These are phyloP conservation scores for Lentinula novae-zelandiae DNA, from an alignment of 1,284 basidiomycete genomes.

Conservation along the genomic window DNA sequence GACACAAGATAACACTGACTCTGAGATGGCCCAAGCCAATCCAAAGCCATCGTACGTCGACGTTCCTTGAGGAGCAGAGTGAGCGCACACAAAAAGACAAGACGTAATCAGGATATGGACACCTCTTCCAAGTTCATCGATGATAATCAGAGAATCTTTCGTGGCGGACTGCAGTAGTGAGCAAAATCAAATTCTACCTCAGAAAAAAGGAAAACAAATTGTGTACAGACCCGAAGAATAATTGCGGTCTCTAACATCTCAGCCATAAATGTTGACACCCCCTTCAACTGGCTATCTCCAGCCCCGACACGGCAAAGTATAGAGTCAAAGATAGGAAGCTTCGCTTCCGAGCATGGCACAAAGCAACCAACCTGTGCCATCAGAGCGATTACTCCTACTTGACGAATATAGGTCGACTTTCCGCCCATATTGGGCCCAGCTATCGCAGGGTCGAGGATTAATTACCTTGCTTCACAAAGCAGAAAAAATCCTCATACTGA, in stretches of 20 bases:
- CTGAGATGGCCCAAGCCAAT: slow-evolving; percentile 97
- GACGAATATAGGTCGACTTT: slow-evolving; percentile 91
- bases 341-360: slow-evolving; percentile 86
- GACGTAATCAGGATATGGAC: background rate
- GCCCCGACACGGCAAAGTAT: slow-evolving; percentile 96
- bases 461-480: background rate
- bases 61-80: slow-evolving; percentile 54
- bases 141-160: slow-evolving; percentile 92
- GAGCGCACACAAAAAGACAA: background rate
- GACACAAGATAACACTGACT: slow-evolving; percentile 43
- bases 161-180: slow-evolving; percentile 69
- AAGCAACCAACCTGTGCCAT: slow-evolving; percentile 97
- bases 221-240: slow-evolving; percentile 73
- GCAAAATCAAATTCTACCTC: slow-evolving; percentile 6
- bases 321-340: slow-evolving; percentile 93
- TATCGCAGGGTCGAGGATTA: slow-evolving; percentile 23
- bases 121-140: slow-evolving; percentile 97
- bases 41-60: slow-evolving; percentile 99
- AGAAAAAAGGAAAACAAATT: background rate
- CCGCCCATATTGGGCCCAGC: slow-evolving; percentile 97
- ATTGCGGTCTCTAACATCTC: slow-evolving; percentile 99
- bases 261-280: slow-evolving; percentile 99
- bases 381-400: slow-evolving; percentile 89
- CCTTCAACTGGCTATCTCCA: slow-evolving; percentile 96
- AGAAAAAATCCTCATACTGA: slow-evolving; percentile 48